Evolutionary conservation across 163 green algal species (phyloP), one percentile per base, ranked within the genome.

Genomic region (Prototheca wickerhamii): DNA sequence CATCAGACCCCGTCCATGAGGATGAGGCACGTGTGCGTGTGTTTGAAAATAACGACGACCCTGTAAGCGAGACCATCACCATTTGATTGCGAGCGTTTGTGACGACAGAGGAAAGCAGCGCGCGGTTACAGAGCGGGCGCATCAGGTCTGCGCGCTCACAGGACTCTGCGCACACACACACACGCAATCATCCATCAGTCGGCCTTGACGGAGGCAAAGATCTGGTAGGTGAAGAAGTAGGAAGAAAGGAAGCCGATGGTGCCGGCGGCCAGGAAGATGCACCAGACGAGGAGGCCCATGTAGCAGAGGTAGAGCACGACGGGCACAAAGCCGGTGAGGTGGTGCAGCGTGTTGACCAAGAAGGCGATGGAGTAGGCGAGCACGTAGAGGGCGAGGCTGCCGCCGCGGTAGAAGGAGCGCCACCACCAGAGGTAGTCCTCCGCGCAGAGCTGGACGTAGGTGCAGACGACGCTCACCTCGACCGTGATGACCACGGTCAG

Each of bases 371-470:
- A 70, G 71, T 98, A 97, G 4, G 96, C 67, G 29, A 83, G 76
- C 8, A 95, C 68, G 75, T 97, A 98, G 17, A 96, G 40, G 17
- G 90, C 82, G 56, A 95, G 79, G 37, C 77, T 84, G 64, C 90
- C 91, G 29, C 91, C 91, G 26, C 90, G 74, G 58, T 86, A 69
- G 82, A 95, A 96, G 10, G 84, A 93, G 35, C 77, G 76, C 89
- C 88, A 95, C 91, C 91, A 97, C 90, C 91, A 98, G 21, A 72
- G 64, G 77, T 98, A 96, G 78, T 98, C 92, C 76, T 98, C 91
- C 18, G 88, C 87, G 59, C 91, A 96, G 26, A 98, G 85, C 78
- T 97, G 92, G 54, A 95, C 85, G 68, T 96, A 96, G n/a, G 84
- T 92, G 77, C 82, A 91, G 46, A 93, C 85, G 43, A 96, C 72